A percentile compares a stretch with the other conserved stretches of the same genome.
Conservation (phyloP, 2,329 filamentous ascomycete genomes). For the Leptodontidium sp. region DNA sequence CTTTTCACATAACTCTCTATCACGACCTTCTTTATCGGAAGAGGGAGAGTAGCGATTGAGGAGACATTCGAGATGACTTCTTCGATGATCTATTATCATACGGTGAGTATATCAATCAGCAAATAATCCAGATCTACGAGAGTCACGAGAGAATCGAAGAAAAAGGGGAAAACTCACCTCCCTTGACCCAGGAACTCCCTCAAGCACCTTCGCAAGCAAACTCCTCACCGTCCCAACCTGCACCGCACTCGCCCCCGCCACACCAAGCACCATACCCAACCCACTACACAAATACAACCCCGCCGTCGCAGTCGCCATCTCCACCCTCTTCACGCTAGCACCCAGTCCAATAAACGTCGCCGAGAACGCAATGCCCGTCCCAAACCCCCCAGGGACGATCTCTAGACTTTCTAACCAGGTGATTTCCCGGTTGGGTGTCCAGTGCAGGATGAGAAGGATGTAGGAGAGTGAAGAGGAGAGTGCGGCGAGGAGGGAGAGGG, state of each 20-base stretch:
- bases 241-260: slow-evolving; percentile 37
- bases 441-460: slow-evolving; percentile 60
- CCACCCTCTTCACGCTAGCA: slow-evolving; percentile 52
- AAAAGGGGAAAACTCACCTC: slow-evolving; percentile 19
- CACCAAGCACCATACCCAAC: slow-evolving; percentile 38
- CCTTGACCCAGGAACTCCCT: slow-evolving; percentile 8
- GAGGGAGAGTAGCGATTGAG: slow-evolving; percentile 30
- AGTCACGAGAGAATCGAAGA: too few species aligned
- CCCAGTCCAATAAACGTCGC: slow-evolving; percentile 59
- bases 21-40: slow-evolving; percentile 31
- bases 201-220: slow-evolving; percentile 19
- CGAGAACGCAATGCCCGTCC: slow-evolving; percentile 55
- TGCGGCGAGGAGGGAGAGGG: slow-evolving; percentile 59
- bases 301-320: slow-evolving; percentile 59
- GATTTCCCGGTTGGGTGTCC: slow-evolving; percentile 63
- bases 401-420: slow-evolving; percentile 63
- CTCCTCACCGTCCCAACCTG: slow-evolving; percentile 27
- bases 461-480: slow-evolving; percentile 60
- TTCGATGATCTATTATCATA: slow-evolving; percentile 31
- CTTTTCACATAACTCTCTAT: slow-evolving; percentile 39
- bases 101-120: not conserved
- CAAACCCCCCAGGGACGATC: slow-evolving; percentile 64
- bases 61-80: slow-evolving; percentile 37
- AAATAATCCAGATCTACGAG: too few species aligned
- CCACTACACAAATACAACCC: slow-evolving; percentile 53